Evolutionary conservation across 2,329 filamentous ascomycete species (phyloP), one percentile per base, ranked within the genome.

Genomic region (Microcera coccophila): DNA sequence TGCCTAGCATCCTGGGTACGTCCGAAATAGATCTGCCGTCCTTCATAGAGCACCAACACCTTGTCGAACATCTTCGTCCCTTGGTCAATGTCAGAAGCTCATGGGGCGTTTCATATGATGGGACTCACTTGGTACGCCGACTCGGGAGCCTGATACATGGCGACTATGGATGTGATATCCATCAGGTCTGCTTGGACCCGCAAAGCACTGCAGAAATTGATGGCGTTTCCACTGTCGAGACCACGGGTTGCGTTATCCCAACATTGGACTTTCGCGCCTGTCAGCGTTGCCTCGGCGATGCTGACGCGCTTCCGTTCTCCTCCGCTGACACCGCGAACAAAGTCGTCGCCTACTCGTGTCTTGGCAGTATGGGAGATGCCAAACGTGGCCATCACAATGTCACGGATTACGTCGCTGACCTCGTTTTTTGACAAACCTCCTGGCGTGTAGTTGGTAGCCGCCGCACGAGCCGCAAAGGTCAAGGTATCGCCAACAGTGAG

Each of bases 261-360:
- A 21, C 55, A 57, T 21, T 48, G 49, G 8, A 55, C 61, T 3
- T 73, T 73, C 1, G 73, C 71, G n/a, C 67, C 67, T n/a, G 73
- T 74, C 15, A 78, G 63, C 4, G 71, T 65, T 1, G 84, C 86
- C 62, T 90, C 85, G 1, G 84, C 83, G 50, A 90, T 87, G 24
- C 80, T 82, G 12, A 87, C 84, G 57, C 85, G 81, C 62, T 89
- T 89, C 19, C 85, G 70, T 63, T 90, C 86, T 41, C 86, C 86
- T 52, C 86, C 86, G 35, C 80, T 85, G 0, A 90, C 82, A 61
- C 85, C 85, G 36, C 84, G 77, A 4, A 83, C 74, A 54, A 66
- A 73, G 49, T 83, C 79, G 55, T 89, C 79, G 19, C 85, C 85
- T 4, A 90, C 84, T 2, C 78, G 70, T 0, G 85, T 90, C 54